A percentile compares a stretch with the other conserved stretches of the same genome.
These are phyloP conservation scores for Zoysia japonica DNA, from an alignment of 176 grass and related monocot genomes.

Conservation along the genomic window DNA sequence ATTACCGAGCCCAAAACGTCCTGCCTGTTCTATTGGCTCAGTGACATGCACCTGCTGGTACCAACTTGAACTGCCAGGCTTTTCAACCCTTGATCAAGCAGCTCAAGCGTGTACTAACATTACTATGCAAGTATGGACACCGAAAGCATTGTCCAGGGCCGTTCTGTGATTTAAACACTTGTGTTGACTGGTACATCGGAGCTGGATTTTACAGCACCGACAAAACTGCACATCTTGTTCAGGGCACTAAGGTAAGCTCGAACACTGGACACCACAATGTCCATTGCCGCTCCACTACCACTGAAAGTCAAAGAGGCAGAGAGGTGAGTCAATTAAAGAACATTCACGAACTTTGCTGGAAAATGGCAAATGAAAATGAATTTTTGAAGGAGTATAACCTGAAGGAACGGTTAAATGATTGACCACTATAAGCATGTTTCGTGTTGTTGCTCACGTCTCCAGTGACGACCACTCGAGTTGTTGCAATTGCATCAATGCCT, in stretches of 20 bases:
- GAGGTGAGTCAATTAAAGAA: background rate
- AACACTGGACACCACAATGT: slow-evolving; percentile 80
- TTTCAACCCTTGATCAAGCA: background rate
- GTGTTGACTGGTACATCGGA: slow-evolving; percentile 31
- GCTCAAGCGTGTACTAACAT: background rate
- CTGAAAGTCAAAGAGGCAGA: slow-evolving; percentile 38
- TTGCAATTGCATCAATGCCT: slow-evolving; percentile 97
- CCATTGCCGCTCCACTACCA: slow-evolving; percentile 78
- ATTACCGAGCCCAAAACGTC: background rate
- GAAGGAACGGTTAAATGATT: slow-evolving; percentile 57
- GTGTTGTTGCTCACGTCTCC: slow-evolving; percentile 39
- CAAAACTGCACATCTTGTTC: slow-evolving; percentile 87
- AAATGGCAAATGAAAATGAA: background rate
- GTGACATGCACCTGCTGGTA: background rate
- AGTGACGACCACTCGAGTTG: slow-evolving; percentile 68
- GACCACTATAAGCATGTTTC: slow-evolving; percentile 52
- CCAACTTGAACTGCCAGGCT: background rate
- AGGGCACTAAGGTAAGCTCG: slow-evolving; percentile 85
- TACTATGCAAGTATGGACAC: too few relatives aligned
- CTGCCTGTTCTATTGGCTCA: background rate
- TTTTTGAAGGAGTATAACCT: slow-evolving; percentile 44
- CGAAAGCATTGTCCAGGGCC: background rate
- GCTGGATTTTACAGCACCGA: slow-evolving; percentile 54
- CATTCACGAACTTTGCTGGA: background rate
- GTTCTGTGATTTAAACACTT: slow-evolving; percentile 35